phyloP scores from a whole-genome alignment of 192 early-diverging fungal genomes.

The Coemansia sp. region DNA sequence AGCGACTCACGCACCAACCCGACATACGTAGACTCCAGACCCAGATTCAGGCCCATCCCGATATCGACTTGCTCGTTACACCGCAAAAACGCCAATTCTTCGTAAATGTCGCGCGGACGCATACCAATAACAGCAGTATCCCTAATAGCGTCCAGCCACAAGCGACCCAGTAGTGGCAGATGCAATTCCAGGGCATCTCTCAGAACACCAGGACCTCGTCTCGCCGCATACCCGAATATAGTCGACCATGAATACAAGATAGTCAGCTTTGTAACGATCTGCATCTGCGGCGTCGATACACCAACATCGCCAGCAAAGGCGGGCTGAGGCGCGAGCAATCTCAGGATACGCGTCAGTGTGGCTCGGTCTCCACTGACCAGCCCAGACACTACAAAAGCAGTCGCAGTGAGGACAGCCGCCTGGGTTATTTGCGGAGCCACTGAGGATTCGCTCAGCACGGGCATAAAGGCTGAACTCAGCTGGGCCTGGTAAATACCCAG shows the following conservation, averaged over 20 bases:
- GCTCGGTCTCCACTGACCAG: conserved; percentile 21
- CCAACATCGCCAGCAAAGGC: not conserved
- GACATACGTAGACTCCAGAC: conserved; percentile 38
- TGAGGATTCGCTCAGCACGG: conserved; percentile 49
- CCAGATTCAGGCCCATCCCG: conserved; percentile 32
- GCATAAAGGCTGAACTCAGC: conserved; percentile 87
- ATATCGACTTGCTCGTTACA: not conserved
- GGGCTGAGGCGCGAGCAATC: conserved; percentile 40
- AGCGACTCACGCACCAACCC: conserved; percentile 19
- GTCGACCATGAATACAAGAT: conserved; percentile 32
- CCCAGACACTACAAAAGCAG: conserved; percentile 36
- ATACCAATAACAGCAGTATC: conserved; percentile 35
- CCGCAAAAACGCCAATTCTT: conserved; percentile 9
- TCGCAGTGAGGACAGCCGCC: conserved; percentile 29
- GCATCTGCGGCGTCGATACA: conserved; percentile 21
- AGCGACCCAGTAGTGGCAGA: conserved; percentile 15
- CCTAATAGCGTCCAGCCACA: conserved; percentile 41
- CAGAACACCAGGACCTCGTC: not conserved
- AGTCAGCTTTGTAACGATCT: conserved; percentile 21
- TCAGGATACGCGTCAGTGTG: conserved; percentile 28
- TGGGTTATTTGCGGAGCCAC: conserved; percentile 2
- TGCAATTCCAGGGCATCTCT: conserved; percentile 27
- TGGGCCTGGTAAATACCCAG: conserved; percentile 95
- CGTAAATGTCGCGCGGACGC: conserved; percentile 12
- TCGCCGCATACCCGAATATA: conserved; percentile 10